A percentile compares a stretch with the other conserved stretches of the same genome.
Evolutionary conservation across 2,329 filamentous ascomycete genomes (phyloP).

Genomic region (Penicillium capsulatum): DNA sequence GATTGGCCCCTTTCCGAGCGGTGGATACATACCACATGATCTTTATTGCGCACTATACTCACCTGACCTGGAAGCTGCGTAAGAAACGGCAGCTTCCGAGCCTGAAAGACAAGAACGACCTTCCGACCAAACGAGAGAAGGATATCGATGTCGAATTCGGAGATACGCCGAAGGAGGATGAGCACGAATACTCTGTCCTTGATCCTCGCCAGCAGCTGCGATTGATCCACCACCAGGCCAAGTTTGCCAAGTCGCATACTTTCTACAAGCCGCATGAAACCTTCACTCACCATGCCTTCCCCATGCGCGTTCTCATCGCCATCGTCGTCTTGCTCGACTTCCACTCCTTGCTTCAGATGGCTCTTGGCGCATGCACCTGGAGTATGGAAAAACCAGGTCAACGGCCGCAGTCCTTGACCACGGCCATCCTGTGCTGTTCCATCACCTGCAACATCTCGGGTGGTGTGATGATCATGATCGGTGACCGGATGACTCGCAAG

Average conservation of each 20-base stretch:
- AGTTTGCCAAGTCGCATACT: constrained; percentile 76
- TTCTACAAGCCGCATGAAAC: constrained; percentile 91
- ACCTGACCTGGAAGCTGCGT: constrained; percentile 61
- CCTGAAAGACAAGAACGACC: constrained; percentile 64
- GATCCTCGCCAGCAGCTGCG: constrained; percentile 62
- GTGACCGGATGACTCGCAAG: constrained; percentile 73
- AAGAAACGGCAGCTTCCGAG: constrained; percentile 59
- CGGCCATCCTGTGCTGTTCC: constrained; percentile 73
- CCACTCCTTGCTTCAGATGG: constrained; percentile 75
- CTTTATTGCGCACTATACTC: constrained; percentile 70
- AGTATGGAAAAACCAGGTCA: constrained; percentile 63
- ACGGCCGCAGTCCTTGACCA: constrained; percentile 69
- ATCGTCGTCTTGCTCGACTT: constrained; percentile 75
- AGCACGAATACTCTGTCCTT: constrained; percentile 60
- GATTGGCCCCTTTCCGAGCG: constrained; percentile 67
- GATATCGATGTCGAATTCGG: constrained; percentile 45
- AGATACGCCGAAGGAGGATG: constrained; percentile 43
- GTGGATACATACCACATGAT: constrained; percentile 87
- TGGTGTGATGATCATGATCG: constrained; percentile 70
- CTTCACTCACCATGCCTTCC: constrained; percentile 73
- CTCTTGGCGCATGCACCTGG: constrained; percentile 74
- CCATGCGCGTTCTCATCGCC: constrained; percentile 66
- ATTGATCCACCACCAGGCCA: constrained; percentile 71
- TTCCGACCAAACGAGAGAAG: constrained; percentile 49
- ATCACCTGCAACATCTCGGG: constrained; percentile 74